Base-by-base conservation (phyloP, 2,329 filamentous ascomycete species). In the Aspergillus aculeatinus region DNA sequence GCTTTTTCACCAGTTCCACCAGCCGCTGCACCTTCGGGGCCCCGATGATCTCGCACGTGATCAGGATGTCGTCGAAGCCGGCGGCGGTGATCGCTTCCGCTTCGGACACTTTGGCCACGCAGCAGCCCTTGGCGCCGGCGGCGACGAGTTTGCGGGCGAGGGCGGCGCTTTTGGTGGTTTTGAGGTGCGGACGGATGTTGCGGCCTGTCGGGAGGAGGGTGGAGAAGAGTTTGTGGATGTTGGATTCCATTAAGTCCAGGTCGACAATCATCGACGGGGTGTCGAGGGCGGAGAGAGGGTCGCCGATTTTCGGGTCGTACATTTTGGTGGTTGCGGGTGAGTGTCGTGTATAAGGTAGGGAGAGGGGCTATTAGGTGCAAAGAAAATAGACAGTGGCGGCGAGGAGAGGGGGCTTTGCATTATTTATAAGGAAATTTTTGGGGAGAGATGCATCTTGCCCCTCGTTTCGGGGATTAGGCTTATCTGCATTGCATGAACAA, bases 241-340 rank as follows among this genome's bases (percentile, higher is more conserved):
- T 84, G 63, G 71, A 63, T 60, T 84, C 81, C 79, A 83, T 82
- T 4, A 81, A 69, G 58, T 81, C 77, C 10, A 84, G 76, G 55
- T 84, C 79, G 50, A 83, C 82, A 49, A 85, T 77, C 81, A 85
- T 84, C 55, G 81, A 83, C 1, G 82, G 83, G 0, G 83, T 85
- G 66, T 85, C 83, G 48, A 85, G 80, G 59, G 67, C 68, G 4
- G 72, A 70, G 65, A 83, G 61, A 12, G 61, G 60, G 62, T 81
- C 77, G 57, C 81, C 81, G 50, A 80, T 63, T 62, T 76, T 70
- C 11, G 80, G 79, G 35, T 67, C 51, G 66, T 81, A 81, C 74
- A 73, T 74, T 12, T 12, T 35, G 29, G 72, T 74, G 16, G 29
- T 63, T 21, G 27, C 7, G 27, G 27, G 16, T 21, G 25, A 25